Base-by-base conservation (phyloP, 2,329 filamentous ascomycete genomes). In the Penicillium sp. region DNA sequence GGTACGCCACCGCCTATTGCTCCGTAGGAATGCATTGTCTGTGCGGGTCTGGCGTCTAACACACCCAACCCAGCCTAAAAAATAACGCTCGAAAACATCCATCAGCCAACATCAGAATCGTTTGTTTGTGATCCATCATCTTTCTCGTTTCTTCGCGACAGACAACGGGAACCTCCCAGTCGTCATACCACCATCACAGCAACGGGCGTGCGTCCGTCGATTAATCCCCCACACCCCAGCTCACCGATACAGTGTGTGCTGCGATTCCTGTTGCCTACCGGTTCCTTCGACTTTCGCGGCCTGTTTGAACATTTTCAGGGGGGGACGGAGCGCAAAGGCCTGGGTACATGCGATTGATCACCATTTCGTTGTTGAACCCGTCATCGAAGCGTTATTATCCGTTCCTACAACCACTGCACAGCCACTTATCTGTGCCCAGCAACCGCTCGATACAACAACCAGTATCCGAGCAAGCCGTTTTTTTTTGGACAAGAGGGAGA, bases 41-140 rank as follows among this genome's bases (percentile, higher is more conserved):
- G 56, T 58, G 56, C 56, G 56, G 40, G 51, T 45, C 56, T 58
- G 38, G 47, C 24, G 46, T 58, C 56, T 54, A 47, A 54, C 56
- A 30, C 16, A 42, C 51, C 14, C 43, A 47, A 33, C 45, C 43
- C 52, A 38, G 46, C 24, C 47, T n/a, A 40, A 52, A 45, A 55
- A 55, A 43, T 48, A 47, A 38, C 45, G 30, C 50, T 53, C 43
- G 33, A 57, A 47, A 57, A 52, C 47, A 53, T 45, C 26, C 51
- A 14, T 21, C 16, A 45, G 16, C 40, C 47, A 35, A 16, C 30
- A 35, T 35, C n/a, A 8, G 28, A 30, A 23, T 40, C 47, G 26
- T 53, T 38, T 20, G 20, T 18, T 47, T 47, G 50, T 49, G 43
- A 48, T 57, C 4, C 38, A 48, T 33, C 42, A 7, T 18, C 18